These are phyloP conservation scores for Cytospora mali DNA, from an alignment of 2,329 filamentous ascomycete species.

Conservation along the genomic window DNA sequence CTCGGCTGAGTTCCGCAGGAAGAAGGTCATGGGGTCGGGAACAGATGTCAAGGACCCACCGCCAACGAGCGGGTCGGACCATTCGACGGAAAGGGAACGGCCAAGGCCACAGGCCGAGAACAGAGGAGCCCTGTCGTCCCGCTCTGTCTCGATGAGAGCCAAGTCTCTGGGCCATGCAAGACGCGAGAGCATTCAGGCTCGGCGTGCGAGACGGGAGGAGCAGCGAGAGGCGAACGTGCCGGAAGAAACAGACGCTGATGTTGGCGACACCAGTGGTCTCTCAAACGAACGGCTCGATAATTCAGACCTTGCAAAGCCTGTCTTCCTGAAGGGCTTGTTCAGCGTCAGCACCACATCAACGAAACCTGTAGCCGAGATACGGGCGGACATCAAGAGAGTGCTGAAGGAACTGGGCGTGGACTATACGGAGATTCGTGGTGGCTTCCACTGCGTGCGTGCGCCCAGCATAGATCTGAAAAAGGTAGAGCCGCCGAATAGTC, in stretches of 20 bases:
- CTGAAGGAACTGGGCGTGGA: constrained; percentile 87
- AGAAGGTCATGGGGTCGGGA: constrained; percentile 48
- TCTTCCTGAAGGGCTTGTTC: constrained; percentile 94
- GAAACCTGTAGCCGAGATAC: constrained; percentile 83
- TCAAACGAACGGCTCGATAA: constrained; percentile 63
- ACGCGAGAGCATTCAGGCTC: constrained; percentile 87
- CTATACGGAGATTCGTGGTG: constrained; percentile 88
- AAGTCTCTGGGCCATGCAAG: constrained; percentile 89
- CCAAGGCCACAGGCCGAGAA: constrained; percentile 45
- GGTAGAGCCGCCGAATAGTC: constrained; percentile 66
- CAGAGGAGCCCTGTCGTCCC: constrained; percentile 55
- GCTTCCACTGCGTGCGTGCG: constrained; percentile 84
- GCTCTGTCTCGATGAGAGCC: constrained; percentile 69
- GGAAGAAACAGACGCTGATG: constrained; percentile 86
- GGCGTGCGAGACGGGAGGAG: constrained; percentile 74
- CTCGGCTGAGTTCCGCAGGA: constrained; percentile 77
- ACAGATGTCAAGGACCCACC: constrained; percentile 62
- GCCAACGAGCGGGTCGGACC: constrained; percentile 77
- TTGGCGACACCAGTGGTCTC: constrained; percentile 62
- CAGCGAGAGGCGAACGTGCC: constrained; percentile 42
- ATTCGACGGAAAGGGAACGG: constrained; percentile 60
- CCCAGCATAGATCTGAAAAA: constrained; percentile 88
- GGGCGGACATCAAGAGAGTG: constrained; percentile 87
- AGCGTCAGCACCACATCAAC: constrained; percentile 96
- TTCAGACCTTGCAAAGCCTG: constrained; percentile 85